These are phyloP conservation scores for Puccinia triticina DNA, from an alignment of 1,284 basidiomycete genomes.

Conservation along the genomic window DNA sequence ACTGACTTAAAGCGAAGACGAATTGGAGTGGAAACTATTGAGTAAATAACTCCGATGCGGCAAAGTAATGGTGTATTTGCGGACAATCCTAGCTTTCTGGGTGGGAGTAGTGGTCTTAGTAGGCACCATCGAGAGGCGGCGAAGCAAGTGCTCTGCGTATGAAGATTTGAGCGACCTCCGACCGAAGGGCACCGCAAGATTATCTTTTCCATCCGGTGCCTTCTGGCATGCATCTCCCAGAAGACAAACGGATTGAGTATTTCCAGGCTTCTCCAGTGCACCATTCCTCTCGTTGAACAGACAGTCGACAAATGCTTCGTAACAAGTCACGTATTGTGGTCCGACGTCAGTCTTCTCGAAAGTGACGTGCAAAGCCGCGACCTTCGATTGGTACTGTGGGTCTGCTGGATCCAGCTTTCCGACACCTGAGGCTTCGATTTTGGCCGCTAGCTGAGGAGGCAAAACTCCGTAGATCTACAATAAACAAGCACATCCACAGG, in stretches of 20 bases:
- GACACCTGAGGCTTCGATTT: slow-evolving; percentile 42
- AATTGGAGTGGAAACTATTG: not conserved
- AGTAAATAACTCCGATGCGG: slow-evolving; percentile 24
- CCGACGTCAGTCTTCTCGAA: slow-evolving; percentile 42
- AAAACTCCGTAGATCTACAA: slow-evolving; percentile 47
- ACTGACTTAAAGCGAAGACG: not conserved
- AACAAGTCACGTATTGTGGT: slow-evolving; percentile 50
- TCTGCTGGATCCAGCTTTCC: slow-evolving; percentile 22
- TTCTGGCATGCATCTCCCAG: slow-evolving; percentile 38
- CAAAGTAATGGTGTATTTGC: slow-evolving; percentile 19
- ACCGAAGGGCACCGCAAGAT: slow-evolving; percentile 23
- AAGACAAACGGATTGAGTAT: slow-evolving; percentile 44
- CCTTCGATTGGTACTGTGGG: slow-evolving; percentile 41
- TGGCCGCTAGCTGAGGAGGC: slow-evolving; percentile 30
- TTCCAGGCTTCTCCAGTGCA: slow-evolving; percentile 36
- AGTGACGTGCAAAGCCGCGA: slow-evolving; percentile 28
- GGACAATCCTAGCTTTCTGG: slow-evolving; percentile 37
- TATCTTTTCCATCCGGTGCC: slow-evolving; percentile 35
- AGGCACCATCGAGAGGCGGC: not conserved
- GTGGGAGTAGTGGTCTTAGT: not conserved
- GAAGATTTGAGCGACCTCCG: slow-evolving; percentile 18
- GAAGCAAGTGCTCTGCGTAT: not conserved
- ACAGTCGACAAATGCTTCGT: slow-evolving; percentile 45
- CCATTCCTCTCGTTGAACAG: slow-evolving; percentile 41
- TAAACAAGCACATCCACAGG: not conserved